These are phyloP conservation scores for Pisolithus tinctorius DNA, from an alignment of 768 basidiomycete genomes.

Conservation along the genomic window DNA sequence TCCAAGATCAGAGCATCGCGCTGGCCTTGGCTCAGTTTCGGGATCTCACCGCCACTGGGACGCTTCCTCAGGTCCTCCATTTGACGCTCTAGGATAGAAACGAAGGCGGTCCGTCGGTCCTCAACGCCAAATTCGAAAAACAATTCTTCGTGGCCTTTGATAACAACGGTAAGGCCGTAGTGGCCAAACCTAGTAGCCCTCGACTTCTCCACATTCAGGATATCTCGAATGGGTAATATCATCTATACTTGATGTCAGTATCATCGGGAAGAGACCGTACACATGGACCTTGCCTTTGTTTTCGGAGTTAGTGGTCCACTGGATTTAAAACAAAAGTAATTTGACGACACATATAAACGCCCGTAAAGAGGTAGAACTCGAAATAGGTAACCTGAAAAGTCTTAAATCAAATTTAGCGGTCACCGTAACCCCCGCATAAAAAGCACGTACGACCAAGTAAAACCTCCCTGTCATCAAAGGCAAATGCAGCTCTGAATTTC, in stretches of 20 bases:
- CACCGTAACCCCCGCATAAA: not conserved
- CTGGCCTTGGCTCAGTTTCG: constrained; percentile 43
- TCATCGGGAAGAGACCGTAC: not conserved
- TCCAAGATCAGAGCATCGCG: constrained; percentile 77
- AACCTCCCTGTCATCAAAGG: constrained; percentile 81
- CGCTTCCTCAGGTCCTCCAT: constrained; percentile 65
- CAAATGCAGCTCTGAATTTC: constrained; percentile 78
- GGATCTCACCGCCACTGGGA: constrained; percentile 37
- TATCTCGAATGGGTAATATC: constrained; percentile 87
- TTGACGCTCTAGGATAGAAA: constrained; percentile 67
- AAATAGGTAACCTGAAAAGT: constrained; percentile 86
- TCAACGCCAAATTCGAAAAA: constrained; percentile 91
- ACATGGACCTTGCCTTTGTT: constrained; percentile 62
- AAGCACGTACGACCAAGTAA: constrained; percentile 75
- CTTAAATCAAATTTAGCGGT: constrained; percentile 36
- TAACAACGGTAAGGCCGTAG: constrained; percentile 81
- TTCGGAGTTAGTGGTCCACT: constrained; percentile 70
- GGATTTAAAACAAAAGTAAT: constrained; percentile 93
- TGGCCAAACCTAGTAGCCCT: constrained; percentile 88
- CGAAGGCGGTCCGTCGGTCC: constrained; percentile 75
- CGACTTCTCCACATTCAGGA: constrained; percentile 76
- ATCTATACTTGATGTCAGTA: constrained; percentile 48
- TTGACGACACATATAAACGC: constrained; percentile 84
- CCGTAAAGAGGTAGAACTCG: constrained; percentile 87
- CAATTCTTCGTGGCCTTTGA: constrained; percentile 94